Evolutionary conservation across 306 rosid species (phyloP).

Genomic region (Lithocarpus polystachyus): DNA sequence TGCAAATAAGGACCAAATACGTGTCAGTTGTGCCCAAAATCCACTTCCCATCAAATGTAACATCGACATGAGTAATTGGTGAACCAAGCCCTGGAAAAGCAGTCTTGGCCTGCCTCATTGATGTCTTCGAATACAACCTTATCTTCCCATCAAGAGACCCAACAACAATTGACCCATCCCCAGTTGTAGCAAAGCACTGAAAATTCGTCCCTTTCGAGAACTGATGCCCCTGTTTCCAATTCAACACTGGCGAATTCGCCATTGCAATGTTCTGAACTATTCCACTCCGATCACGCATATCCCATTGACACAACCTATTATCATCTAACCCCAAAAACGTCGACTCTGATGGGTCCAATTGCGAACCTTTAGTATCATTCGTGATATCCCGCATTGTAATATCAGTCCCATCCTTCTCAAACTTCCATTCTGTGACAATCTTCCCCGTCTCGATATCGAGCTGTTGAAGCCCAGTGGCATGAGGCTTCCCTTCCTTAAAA

Average conservation of each 20-base stretch:
- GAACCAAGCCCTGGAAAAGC: constrained; percentile 90
- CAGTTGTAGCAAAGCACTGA: constrained; percentile 83
- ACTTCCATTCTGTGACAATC: constrained; percentile 84
- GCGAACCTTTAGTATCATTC: constrained; percentile 74
- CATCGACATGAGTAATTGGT: constrained; percentile 80
- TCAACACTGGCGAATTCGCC: constrained; percentile 52
- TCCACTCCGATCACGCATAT: constrained; percentile 76
- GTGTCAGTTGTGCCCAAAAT: constrained; percentile 77
- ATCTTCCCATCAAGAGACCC: constrained; percentile 90
- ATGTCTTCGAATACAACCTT: constrained; percentile 75
- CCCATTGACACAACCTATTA: constrained; percentile 91
- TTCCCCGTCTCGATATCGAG: constrained; percentile 85
- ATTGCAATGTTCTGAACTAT: constrained; percentile 66
- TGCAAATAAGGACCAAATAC: constrained; percentile 80
- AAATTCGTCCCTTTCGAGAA: constrained; percentile 84
- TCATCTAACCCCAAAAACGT: constrained; percentile 95
- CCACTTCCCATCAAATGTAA: constrained; percentile 92
- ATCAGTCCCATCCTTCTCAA: constrained; percentile 80
- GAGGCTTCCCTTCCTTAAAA: constrained; percentile 59
- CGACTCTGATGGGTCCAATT: constrained; percentile 83
- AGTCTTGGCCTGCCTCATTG: constrained; percentile 92
- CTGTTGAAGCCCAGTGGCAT: constrained; percentile 59
- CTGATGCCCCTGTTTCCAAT: constrained; percentile 91
- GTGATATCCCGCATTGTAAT: constrained; percentile 83
- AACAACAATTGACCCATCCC: constrained; percentile 89